A percentile compares a stretch with the other conserved stretches of the same genome.
phyloP scores from a whole-genome alignment of 1,284 basidiomycete species.

The Pterula multifida region DNA sequence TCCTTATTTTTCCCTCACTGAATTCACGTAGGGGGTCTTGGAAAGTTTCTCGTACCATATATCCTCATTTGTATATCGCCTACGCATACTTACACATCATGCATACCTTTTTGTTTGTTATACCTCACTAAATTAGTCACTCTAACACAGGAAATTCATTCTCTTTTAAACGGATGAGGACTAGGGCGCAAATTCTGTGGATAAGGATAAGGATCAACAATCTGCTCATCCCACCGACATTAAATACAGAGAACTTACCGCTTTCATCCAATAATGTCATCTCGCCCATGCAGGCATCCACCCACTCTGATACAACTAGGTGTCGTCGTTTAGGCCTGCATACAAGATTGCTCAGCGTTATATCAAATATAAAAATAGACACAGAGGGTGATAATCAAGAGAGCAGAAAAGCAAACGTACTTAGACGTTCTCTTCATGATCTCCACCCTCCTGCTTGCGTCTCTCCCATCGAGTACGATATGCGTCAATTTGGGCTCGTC shows the following conservation, averaged over 20 bases:
- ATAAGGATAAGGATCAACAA: too few species aligned
- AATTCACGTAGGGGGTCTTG: not conserved
- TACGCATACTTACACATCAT: not conserved
- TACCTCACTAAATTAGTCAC: not conserved
- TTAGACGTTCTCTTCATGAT: constrained; percentile 60
- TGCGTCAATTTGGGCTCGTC: constrained; percentile 75
- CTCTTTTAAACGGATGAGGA: too few species aligned
- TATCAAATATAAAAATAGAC: not conserved
- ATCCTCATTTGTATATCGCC: not conserved
- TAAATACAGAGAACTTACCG: constrained; percentile 38
- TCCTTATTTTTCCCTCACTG: not conserved
- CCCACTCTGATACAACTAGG: constrained; percentile 66
- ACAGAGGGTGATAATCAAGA: not conserved
- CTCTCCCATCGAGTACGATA: constrained; percentile 70
- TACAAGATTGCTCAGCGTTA: constrained; percentile 8
- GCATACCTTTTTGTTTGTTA: not conserved
- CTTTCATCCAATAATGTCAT: constrained; percentile 72
- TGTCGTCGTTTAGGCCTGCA: constrained; percentile 67
- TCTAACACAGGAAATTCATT: not conserved
- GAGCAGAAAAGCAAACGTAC: constrained; percentile 24
- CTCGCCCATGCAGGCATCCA: constrained; percentile 70
- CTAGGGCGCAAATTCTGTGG: not conserved
- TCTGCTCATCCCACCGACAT: too few species aligned
- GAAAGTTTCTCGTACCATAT: not conserved
- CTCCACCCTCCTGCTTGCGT: constrained; percentile 55